A percentile compares a stretch with the other conserved stretches of the same genome.
Conservation (phyloP, 352 stramenopile species). For the Thraustotheca clavata region DNA sequence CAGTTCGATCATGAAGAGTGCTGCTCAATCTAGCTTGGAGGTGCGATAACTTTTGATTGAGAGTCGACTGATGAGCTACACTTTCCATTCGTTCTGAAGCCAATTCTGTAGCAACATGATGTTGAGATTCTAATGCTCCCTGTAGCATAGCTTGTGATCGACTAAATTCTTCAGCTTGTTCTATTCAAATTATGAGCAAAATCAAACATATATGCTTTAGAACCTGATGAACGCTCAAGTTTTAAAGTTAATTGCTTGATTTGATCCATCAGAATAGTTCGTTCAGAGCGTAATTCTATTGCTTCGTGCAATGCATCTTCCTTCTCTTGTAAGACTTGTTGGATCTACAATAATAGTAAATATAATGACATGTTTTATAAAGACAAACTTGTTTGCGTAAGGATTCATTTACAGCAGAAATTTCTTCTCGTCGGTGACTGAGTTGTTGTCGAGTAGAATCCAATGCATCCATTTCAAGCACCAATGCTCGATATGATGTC, state of each 20-base stretch:
- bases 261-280: conserved; percentile 59
- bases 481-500: conserved; percentile 59
- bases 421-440: conserved; percentile 44
- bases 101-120: conserved; percentile 11
- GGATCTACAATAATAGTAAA: conserved; percentile 21
- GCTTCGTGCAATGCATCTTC: conserved; percentile 53
- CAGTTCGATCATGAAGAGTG: conserved; percentile 51
- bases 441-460: conserved; percentile 49
- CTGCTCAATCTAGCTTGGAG: conserved; percentile 57
- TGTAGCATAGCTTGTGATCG: conserved; percentile 12
- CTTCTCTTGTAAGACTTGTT: conserved; percentile 47
- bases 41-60: conserved; percentile 67
- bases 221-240: conserved; percentile 58
- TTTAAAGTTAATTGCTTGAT: conserved; percentile 73
- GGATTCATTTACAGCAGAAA: conserved; percentile 50
- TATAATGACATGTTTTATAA: not conserved
- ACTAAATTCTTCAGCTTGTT: not conserved
- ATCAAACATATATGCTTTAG: not conserved
- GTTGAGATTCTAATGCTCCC: conserved; percentile 7
- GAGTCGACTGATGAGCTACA: conserved; percentile 59
- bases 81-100: conserved; percentile 22
- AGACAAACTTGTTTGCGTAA: conserved; percentile 31
- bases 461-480: conserved; percentile 64
- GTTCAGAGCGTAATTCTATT: conserved; percentile 41
- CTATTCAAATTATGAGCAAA: not conserved